Conservation (phyloP, 2,329 filamentous ascomycete species). For the Cercospora sp. region DNA sequence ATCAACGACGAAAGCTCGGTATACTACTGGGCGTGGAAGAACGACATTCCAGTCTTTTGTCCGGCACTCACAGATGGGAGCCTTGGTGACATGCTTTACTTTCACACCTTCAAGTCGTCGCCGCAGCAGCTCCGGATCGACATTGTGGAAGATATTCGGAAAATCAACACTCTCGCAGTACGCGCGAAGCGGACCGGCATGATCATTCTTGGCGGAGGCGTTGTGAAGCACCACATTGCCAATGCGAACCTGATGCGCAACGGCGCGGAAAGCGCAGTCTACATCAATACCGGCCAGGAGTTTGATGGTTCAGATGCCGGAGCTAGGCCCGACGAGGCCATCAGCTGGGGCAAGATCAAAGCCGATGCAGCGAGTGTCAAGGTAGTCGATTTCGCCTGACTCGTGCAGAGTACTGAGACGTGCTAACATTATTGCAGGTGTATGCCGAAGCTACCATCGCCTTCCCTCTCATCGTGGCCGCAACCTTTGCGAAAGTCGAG, state of each 20-base stretch:
- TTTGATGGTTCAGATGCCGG: constrained; percentile 97
- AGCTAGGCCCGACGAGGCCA: constrained; percentile 90
- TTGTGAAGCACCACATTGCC: constrained; percentile 98
- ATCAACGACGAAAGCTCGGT: constrained; percentile 91
- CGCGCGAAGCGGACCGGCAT: constrained; percentile 86
- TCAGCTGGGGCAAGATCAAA: constrained; percentile 99
- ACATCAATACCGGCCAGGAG: constrained; percentile 96
- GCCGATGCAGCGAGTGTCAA: constrained; percentile 84
- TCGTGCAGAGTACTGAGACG: neutral
- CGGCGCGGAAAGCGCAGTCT: constrained; percentile 93
- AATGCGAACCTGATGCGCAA: constrained; percentile 98
- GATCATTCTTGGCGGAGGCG: constrained; percentile 89
- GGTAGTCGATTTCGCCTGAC: constrained; percentile 51
- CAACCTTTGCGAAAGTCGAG: constrained; percentile 59
- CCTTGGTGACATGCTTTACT: constrained; percentile 96
- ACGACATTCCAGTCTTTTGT: constrained; percentile 95
- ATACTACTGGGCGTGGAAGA: constrained; percentile 97
- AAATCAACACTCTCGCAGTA: constrained; percentile 88
- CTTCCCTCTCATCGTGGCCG: constrained; percentile 67
- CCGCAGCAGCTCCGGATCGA: constrained; percentile 81
- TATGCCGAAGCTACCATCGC: constrained; percentile 68
- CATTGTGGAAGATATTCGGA: constrained; percentile 89
- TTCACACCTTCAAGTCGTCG: constrained; percentile 90
- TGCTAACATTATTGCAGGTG: constrained; percentile 43
- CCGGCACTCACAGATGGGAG: constrained; percentile 94